Evolutionary conservation across 306 rosid species (phyloP).

Genomic region (Trifolium pratense): DNA sequence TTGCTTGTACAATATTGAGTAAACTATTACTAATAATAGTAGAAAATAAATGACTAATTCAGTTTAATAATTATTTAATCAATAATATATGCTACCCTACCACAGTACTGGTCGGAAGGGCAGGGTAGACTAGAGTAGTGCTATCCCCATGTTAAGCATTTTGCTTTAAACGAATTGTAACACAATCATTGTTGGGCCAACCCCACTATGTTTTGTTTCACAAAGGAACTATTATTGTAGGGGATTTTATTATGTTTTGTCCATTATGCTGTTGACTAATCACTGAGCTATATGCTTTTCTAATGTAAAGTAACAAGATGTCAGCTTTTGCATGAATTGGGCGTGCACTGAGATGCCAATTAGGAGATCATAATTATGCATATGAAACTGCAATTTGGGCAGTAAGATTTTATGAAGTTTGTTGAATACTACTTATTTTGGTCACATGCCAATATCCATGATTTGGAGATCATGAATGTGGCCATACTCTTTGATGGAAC

Average conservation of each 20-base stretch:
- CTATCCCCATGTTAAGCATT: neutral
- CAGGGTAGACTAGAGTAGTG: conserved; percentile 3
- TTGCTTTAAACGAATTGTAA: neutral
- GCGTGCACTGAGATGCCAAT: conserved; percentile 2
- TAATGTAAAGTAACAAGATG: neutral
- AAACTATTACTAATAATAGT: neutral
- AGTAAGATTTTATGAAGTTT: neutral
- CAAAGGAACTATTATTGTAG: neutral
- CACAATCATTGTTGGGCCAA: neutral
- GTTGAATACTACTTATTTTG: neutral
- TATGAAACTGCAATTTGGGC: neutral
- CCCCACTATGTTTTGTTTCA: neutral
- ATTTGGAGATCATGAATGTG: conserved; percentile 5
- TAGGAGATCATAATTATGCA: neutral
- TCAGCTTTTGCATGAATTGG: neutral
- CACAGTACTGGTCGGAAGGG: neutral
- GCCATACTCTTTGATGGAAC: neutral
- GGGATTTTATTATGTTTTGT: neutral
- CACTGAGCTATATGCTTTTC: neutral
- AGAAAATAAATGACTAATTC: neutral
- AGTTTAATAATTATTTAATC: neutral
- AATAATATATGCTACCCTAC: neutral
- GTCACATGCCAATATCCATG: neutral
- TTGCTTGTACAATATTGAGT: neutral
- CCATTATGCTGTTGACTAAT: neutral